Percentiles rank a stretch among this genome's conserved stretches.
phyloP scores from a whole-genome alignment of 805 yeast genomes.

The Starmerella stellata region DNA sequence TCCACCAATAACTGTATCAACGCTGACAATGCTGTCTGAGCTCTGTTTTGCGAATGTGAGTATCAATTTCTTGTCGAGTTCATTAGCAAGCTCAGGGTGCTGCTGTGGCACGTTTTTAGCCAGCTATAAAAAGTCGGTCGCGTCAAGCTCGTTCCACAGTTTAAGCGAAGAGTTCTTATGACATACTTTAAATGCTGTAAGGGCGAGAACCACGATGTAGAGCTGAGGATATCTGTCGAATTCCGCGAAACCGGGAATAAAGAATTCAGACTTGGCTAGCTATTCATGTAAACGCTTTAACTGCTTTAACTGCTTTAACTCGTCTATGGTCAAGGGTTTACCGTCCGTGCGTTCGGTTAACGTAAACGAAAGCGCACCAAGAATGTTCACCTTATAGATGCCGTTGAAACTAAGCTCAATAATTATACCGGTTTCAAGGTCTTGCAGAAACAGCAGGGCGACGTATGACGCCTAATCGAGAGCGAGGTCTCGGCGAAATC shows the following conservation, averaged over 20 bases:
- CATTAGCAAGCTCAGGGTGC: constrained; percentile 38
- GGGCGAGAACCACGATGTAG: constrained; percentile 82
- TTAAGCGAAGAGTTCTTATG: constrained; percentile 55
- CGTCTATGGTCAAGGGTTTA: constrained; percentile 29
- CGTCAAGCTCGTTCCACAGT: constrained; percentile 60
- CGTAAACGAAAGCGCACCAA: constrained; percentile 88
- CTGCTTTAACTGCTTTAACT: constrained; percentile 72
- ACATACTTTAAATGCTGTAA: constrained; percentile 49
- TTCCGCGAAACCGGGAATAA: constrained; percentile 79
- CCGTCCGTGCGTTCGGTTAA: constrained; percentile 34
- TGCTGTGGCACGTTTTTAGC: constrained; percentile 42
- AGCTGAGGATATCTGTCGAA: constrained; percentile 80
- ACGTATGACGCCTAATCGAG: constrained; percentile 75
- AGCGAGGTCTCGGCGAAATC: too few species aligned
- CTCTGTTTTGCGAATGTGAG: constrained; percentile 67
- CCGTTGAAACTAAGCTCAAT: constrained; percentile 77
- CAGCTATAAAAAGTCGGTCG: constrained; percentile 41
- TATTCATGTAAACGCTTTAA: constrained; percentile 52
- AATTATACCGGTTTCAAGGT: constrained; percentile 76
- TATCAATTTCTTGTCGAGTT: constrained; percentile 46
- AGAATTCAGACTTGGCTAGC: constrained; percentile 55
- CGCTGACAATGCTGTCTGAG: constrained; percentile 77
- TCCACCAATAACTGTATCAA: constrained; percentile 84
- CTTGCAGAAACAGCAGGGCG: constrained; percentile 84
- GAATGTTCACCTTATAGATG: constrained; percentile 52